phyloP scores from a whole-genome alignment of 345 rosid genomes.

The Brassica rapa region DNA sequence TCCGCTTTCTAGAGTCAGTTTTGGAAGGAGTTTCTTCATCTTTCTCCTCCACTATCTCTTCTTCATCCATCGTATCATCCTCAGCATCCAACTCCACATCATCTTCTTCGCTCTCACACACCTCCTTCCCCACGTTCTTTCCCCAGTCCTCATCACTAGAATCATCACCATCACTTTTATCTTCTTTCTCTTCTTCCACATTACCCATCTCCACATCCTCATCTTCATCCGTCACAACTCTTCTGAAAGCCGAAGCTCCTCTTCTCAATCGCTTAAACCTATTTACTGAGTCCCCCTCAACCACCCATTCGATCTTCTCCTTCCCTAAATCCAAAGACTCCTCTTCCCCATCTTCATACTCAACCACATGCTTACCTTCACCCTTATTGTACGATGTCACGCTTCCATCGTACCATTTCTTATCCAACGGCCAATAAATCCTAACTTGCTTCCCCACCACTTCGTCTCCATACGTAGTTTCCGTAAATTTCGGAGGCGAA shows the following conservation, averaged over 20 bases:
- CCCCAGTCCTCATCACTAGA: conserved; percentile 89
- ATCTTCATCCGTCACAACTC: conserved; percentile 51
- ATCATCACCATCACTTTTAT: conserved; percentile 51
- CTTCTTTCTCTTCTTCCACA: conserved; percentile 42
- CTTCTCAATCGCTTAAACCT: conserved; percentile 67
- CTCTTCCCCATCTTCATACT: conserved; percentile 85
- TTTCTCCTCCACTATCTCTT: conserved; percentile 36
- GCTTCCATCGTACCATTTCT: conserved; percentile 78
- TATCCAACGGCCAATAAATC: conserved; percentile 96
- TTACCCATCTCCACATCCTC: conserved; percentile 41
- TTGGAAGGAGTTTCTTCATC: conserved; percentile 31
- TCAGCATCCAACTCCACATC: conserved; percentile 43
- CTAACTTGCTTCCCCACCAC: conserved; percentile 64
- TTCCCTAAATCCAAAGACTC: conserved; percentile 78
- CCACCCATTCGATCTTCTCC: conserved; percentile 87
- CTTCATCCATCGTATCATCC: conserved; percentile 52
- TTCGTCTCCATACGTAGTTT: conserved; percentile 51
- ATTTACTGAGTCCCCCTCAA: conserved; percentile 35
- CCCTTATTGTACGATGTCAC: conserved; percentile 54
- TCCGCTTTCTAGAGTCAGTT: conserved; percentile 50
- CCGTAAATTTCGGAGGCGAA: conserved; percentile 38
- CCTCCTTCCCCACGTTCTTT: conserved; percentile 48
- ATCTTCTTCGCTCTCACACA: conserved; percentile 53
- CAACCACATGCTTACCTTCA: conserved; percentile 66
- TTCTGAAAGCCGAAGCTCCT: conserved; percentile 55